Evolutionary conservation across 352 stramenopile genomes (phyloP).

Genomic region (Blastocystis sp.): DNA sequence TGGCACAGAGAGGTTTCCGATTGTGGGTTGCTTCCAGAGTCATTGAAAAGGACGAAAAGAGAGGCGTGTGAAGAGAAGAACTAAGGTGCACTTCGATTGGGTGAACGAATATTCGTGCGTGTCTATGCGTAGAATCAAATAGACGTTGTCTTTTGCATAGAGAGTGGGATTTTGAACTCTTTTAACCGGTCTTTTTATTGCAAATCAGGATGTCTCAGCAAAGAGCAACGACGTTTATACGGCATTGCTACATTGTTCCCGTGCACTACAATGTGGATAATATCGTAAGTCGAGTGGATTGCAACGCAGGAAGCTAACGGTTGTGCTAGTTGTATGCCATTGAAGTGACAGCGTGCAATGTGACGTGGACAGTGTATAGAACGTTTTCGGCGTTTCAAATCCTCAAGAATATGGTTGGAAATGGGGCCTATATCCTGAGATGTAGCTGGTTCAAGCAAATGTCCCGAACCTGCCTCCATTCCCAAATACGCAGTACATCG

Average conservation of each 20-base stretch:
- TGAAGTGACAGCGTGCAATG: slow-evolving; percentile 29
- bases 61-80: neutral
- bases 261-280: slow-evolving; percentile 66
- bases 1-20: no score
- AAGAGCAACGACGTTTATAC: slow-evolving; percentile 34
- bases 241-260: slow-evolving; percentile 57
- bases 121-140: neutral
- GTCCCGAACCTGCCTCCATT: slow-evolving; percentile 53
- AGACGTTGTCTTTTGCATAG: neutral
- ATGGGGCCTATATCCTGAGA: slow-evolving; percentile 3
- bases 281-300: slow-evolving; percentile 14
- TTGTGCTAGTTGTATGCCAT: slow-evolving; percentile 58
- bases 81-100: neutral
- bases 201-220: slow-evolving; percentile 3
- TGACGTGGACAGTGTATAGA: slow-evolving; percentile 62
- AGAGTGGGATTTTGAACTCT: neutral
- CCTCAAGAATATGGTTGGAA: slow-evolving; percentile 32
- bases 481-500: slow-evolving; percentile 23
- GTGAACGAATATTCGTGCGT: neutral
- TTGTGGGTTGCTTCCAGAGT: neutral
- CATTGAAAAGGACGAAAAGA: neutral
- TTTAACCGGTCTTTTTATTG: neutral
- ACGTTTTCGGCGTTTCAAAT: slow-evolving; percentile 60
- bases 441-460: slow-evolving; percentile 62
- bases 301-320: neutral